A percentile compares a stretch with the other conserved stretches of the same genome.
Evolutionary conservation across 2,329 filamentous ascomycete species (phyloP).

Genomic region (Sphaerostilbella broomeana): DNA sequence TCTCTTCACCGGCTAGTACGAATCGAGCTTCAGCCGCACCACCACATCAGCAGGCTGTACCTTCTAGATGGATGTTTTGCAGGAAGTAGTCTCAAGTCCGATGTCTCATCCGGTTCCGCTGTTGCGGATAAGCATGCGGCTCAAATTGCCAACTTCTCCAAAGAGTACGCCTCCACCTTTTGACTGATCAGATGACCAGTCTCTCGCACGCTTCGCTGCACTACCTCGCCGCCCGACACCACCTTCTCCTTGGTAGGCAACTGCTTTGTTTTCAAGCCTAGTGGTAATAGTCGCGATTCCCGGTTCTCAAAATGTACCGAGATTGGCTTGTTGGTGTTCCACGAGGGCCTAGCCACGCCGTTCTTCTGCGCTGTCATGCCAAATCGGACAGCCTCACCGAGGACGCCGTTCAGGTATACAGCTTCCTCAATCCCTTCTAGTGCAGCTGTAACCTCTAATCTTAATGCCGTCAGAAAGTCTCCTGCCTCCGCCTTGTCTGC

Average conservation of each 20-base stretch:
- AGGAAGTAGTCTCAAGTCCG: too few species aligned
- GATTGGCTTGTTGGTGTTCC: conserved; percentile 38
- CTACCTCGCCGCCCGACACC: conserved; percentile 62
- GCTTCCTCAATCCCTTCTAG: conserved; percentile 67
- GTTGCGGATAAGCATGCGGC: conserved; percentile 17
- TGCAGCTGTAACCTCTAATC: conserved; percentile 62
- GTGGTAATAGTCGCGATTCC: conserved; percentile 53
- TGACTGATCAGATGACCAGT: conserved; percentile 71
- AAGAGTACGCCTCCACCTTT: conserved; percentile 73
- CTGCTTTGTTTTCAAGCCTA: conserved; percentile 61
- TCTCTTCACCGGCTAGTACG: too few species aligned
- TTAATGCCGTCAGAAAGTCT: conserved; percentile 59
- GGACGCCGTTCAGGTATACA: conserved; percentile 54
- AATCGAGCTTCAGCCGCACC: too few species aligned
- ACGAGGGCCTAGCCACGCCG: conserved; percentile 21
- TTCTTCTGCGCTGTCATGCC: conserved; percentile 35
- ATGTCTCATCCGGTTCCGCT: too few species aligned
- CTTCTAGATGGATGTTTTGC: too few species aligned
- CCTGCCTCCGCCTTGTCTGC: conserved; percentile 49
- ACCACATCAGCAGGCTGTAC: too few species aligned
- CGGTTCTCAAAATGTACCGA: conserved; percentile 34
- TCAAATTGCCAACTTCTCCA: conserved; percentile 69
- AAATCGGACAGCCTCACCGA: conserved; percentile 61
- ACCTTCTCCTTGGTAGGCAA: conserved; percentile 50
- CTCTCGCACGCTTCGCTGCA: conserved; percentile 63